Percentiles rank a stretch among this genome's conserved stretches.
Conservation (phyloP, 306 rosid species). For the Trifolium fragiferum region DNA sequence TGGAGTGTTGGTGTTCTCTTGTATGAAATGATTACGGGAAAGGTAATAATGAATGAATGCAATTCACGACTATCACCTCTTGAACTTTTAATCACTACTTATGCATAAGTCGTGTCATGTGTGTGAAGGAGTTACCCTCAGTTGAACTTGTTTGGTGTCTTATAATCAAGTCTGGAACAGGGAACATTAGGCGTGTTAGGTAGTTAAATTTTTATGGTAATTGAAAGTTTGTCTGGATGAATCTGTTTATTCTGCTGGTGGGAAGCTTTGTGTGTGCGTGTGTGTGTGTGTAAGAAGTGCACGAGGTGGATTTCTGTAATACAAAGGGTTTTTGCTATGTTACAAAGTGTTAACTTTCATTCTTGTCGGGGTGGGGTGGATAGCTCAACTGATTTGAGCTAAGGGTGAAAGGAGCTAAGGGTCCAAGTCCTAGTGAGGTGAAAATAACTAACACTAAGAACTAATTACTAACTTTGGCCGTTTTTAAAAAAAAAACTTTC, state of each 20-base stretch:
- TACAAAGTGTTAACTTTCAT: neutral
- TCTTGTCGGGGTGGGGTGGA: neutral
- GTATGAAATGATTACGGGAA: conserved; percentile 93
- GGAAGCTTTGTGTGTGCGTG: conserved; percentile 24
- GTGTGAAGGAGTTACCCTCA: conserved; percentile 2
- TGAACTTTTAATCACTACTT: conserved; percentile 6
- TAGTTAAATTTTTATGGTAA: conserved; percentile 19
- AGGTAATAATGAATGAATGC: conserved; percentile 64
- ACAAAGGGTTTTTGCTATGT: conserved; percentile 28
- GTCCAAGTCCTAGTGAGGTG: too few species aligned
- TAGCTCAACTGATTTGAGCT: too few species aligned
- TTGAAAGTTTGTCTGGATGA: conserved; percentile 28
- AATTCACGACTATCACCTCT: neutral
- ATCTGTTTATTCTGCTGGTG: conserved; percentile 21
- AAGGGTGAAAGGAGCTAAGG: too few species aligned
- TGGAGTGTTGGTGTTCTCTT: conserved; percentile 93
- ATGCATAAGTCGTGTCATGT: neutral
- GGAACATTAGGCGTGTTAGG: neutral
- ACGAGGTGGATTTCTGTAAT: conserved; percentile 18
- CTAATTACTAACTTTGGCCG: too few species aligned
- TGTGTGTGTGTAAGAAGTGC: neutral
- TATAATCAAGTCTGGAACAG: conserved; percentile 1
- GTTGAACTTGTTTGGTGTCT: conserved; percentile 5
- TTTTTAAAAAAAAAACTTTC: neutral
- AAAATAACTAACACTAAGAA: too few species aligned